Percentiles rank a stretch among this genome's conserved stretches.
Conservation (phyloP, 164 flowering plant genomes). For the Berberis vulgaris region DNA sequence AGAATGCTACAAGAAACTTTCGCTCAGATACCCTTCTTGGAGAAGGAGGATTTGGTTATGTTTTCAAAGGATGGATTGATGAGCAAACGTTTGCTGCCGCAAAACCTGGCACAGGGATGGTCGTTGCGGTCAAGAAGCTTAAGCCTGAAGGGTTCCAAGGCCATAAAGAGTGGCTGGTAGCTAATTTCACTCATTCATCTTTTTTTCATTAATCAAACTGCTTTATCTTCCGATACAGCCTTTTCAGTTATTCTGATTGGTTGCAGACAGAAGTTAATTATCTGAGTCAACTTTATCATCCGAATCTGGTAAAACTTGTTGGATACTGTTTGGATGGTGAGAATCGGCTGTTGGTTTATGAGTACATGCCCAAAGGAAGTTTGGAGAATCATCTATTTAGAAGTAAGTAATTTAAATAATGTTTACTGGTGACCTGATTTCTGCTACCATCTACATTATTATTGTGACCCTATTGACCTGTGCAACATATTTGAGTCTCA, state of each 20-base stretch:
- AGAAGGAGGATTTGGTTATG: conserved; percentile 64
- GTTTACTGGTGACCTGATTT: too few relatives aligned
- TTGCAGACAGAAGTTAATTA: conserved; percentile 85
- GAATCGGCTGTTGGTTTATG: conserved; percentile 78
- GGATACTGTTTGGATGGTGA: conserved; percentile 89
- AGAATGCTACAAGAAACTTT: conserved; percentile 48
- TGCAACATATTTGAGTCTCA: too few relatives aligned
- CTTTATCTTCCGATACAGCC: not conserved
- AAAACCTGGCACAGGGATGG: conserved; percentile 38
- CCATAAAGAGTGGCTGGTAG: conserved; percentile 68
- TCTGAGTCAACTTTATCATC: conserved; percentile 83
- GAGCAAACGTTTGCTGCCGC: conserved; percentile 31
- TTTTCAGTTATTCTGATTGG: not conserved
- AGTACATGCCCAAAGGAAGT: conserved; percentile 95
- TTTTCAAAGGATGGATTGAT: conserved; percentile 62
- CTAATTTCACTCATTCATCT: too few relatives aligned
- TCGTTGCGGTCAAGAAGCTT: conserved; percentile 62
- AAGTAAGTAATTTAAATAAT: conserved; percentile 34
- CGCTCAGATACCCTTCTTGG: conserved; percentile 45
- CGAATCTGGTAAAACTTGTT: conserved; percentile 78
- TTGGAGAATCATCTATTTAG: conserved; percentile 88
- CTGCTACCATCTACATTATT: too few relatives aligned
- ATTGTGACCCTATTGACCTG: too few relatives aligned
- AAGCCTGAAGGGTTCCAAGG: conserved; percentile 61
- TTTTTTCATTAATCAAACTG: too few relatives aligned